A percentile compares a stretch with the other conserved stretches of the same genome.
These are phyloP conservation scores for Colletotrichum sp. DNA, from an alignment of 2,329 filamentous ascomycete genomes.

Conservation along the genomic window DNA sequence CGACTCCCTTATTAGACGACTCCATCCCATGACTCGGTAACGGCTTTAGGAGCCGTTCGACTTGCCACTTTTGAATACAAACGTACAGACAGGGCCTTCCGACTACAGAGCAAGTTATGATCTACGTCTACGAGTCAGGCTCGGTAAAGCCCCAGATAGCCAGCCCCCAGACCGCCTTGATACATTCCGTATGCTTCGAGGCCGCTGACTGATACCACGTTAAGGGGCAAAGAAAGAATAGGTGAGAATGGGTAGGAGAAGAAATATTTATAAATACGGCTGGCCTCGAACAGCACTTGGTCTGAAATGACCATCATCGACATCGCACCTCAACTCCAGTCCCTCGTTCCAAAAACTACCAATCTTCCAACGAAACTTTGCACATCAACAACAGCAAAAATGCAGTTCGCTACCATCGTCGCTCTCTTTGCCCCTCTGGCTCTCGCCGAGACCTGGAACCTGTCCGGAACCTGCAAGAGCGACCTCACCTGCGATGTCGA, in stretches of 20 bases:
- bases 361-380: neutral
- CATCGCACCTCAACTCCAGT: neutral
- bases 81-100: neutral
- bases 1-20: neutral
- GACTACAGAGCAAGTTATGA: neutral
- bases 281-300: rapidly evolving
- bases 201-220: neutral
- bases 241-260: rapidly evolving
- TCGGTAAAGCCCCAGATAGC: neutral
- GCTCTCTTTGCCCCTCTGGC: neutral
- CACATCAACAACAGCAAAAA: neutral
- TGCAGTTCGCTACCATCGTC: neutral
- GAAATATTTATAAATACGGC: neutral
- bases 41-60: neutral
- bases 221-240: rapidly evolving
- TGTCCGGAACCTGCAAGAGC: neutral
- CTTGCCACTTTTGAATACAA: neutral
- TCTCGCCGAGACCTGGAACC: neutral
- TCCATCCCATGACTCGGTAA: neutral
- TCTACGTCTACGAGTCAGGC: neutral
- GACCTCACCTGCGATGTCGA: neutral
- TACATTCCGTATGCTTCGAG: neutral
- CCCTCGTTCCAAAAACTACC: neutral
- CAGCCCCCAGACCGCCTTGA: neutral
- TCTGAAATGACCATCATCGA: neutral